Evolutionary conservation across 176 grass and related monocot genomes (phyloP).

Genomic region (Carex littledalei): DNA sequence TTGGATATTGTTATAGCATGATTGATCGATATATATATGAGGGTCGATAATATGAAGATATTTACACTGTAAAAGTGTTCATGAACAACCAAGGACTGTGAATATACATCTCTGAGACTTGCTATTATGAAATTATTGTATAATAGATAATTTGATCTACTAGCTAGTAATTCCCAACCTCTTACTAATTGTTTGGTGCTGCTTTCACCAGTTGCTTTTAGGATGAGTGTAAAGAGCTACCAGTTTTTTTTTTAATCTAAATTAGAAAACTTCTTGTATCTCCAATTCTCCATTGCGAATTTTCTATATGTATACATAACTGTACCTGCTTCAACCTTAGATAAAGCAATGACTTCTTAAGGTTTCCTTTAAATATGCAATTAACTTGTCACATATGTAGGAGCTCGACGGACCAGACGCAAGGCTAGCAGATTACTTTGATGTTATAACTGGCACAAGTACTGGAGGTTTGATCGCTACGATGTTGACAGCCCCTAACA

Average conservation of each 20-base stretch:
- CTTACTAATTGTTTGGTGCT: no score
- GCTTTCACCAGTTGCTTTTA: no score
- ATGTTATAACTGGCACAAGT: conserved; percentile 46
- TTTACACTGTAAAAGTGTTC: no score
- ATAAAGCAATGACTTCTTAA: not conserved
- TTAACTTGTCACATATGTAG: conserved; percentile 1
- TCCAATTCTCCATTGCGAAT: not conserved
- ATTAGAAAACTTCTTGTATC: not conserved
- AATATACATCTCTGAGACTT: not conserved
- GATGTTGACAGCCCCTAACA: conserved; percentile 40
- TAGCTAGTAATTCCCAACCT: no score
- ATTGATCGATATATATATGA: no score
- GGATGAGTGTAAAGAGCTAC: not conserved
- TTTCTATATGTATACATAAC: not conserved
- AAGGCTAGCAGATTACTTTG: conserved; percentile 55
- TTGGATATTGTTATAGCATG: not conserved
- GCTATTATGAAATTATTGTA: no score
- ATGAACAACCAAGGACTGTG: not conserved
- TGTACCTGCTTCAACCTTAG: not conserved
- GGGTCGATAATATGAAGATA: no score
- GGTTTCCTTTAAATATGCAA: not conserved
- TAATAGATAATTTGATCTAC: no score
- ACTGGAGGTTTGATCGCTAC: conserved; percentile 48
- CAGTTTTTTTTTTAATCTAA: not conserved
- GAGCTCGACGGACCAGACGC: conserved; percentile 26